These are phyloP conservation scores for Firmiana major DNA, from an alignment of 345 rosid species.

Conservation along the genomic window DNA sequence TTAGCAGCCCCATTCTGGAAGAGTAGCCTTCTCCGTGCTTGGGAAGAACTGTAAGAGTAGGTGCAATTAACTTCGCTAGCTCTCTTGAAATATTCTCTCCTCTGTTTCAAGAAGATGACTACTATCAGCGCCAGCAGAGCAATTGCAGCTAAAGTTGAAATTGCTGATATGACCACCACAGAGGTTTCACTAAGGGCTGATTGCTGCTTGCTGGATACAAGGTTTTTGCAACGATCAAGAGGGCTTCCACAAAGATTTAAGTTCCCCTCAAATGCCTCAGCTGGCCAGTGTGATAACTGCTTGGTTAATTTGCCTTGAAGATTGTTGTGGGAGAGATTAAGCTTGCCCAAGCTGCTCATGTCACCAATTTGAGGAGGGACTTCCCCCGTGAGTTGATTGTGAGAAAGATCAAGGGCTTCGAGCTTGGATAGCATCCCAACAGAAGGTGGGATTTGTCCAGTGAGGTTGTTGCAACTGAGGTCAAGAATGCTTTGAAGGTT, in stretches of 20 bases:
- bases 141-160: slow-evolving; percentile 59
- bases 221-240: slow-evolving; percentile 39
- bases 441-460: slow-evolving; percentile 64
- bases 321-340: slow-evolving; percentile 69
- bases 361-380: slow-evolving; percentile 59
- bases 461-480: slow-evolving; percentile 72
- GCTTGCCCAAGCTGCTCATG: slow-evolving; percentile 80
- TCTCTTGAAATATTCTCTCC: slow-evolving; percentile 39
- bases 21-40: slow-evolving; percentile 56
- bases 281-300: slow-evolving; percentile 79
- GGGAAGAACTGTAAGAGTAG: slow-evolving; percentile 67
- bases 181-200: slow-evolving; percentile 43
- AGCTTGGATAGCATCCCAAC: slow-evolving; percentile 62
- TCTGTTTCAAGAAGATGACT: slow-evolving; percentile 45
- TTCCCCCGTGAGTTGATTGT: slow-evolving; percentile 63
- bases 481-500: slow-evolving; percentile 78
- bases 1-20: slow-evolving; percentile 54
- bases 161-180: slow-evolving; percentile 57
- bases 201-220: slow-evolving; percentile 22
- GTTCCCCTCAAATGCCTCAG: slow-evolving; percentile 65
- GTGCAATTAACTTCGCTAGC: slow-evolving; percentile 39
- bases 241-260: slow-evolving; percentile 73
- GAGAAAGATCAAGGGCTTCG: slow-evolving; percentile 79
- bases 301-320: slow-evolving; percentile 67
- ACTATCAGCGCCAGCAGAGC: slow-evolving; percentile 54